A percentile compares a stretch with the other conserved stretches of the same genome.
Evolutionary conservation across 176 grass and related monocot species (phyloP).

Genomic region (Avena insularis): DNA sequence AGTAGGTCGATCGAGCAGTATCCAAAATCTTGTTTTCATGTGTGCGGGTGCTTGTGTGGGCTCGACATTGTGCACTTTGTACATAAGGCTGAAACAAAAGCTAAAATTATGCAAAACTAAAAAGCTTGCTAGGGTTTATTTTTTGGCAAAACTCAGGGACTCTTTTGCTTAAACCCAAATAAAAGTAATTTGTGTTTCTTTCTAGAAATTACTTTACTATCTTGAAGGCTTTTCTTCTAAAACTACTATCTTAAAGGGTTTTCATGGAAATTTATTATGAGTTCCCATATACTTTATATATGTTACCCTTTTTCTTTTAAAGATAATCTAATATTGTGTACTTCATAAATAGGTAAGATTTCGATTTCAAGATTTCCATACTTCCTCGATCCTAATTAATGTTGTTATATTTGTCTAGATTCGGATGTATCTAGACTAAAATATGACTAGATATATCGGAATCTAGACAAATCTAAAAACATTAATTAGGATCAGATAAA

Average conservation of each 20-base stretch:
- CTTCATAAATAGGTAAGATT: background rate
- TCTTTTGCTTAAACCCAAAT: background rate
- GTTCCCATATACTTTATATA: background rate
- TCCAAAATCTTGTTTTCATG: background rate
- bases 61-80: background rate
- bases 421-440: no score
- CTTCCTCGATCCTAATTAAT: background rate
- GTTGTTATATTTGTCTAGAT: no score
- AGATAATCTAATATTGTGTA: background rate
- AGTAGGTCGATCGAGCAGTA: background rate
- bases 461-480: no score
- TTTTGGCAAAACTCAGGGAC: background rate
- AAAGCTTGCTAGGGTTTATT: background rate
- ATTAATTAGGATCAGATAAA: no score
- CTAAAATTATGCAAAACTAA: background rate
- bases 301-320: background rate
- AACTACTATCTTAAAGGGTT: background rate
- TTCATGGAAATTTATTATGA: background rate
- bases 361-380: background rate
- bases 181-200: background rate
- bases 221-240: background rate
- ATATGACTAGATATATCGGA: no score
- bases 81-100: background rate
- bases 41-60: background rate
- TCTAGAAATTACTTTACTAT: background rate